phyloP scores from a whole-genome alignment of 2,329 filamentous ascomycete species.

The Talaromyces amestolkiae region DNA sequence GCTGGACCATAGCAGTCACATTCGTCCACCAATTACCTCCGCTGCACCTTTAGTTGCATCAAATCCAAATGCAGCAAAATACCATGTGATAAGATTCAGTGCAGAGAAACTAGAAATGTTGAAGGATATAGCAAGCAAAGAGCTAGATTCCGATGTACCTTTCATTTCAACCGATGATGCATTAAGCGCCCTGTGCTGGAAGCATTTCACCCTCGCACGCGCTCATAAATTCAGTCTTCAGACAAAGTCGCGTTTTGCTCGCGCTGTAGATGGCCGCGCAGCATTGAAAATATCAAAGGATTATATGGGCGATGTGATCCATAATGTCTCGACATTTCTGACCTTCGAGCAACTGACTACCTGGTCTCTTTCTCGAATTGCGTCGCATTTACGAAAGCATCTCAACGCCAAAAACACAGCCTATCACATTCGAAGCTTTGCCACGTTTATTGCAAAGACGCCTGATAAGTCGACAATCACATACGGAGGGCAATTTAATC shows the following conservation, averaged over 20 bases:
- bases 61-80: slow-evolving; percentile 21
- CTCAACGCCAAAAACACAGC: slow-evolving; percentile 7
- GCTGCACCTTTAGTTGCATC: slow-evolving; percentile 25
- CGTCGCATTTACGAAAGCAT: slow-evolving; percentile 11
- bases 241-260: slow-evolving; percentile 7
- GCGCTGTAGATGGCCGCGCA: slow-evolving; percentile 9
- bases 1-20: slow-evolving; percentile 33
- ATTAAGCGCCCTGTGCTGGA: slow-evolving; percentile 14
- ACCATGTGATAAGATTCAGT: slow-evolving; percentile 26
- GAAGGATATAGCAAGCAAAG: slow-evolving; percentile 23
- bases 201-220: slow-evolving; percentile 13
- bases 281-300: slow-evolving; percentile 5
- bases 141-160: slow-evolving; percentile 24
- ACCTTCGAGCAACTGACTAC: slow-evolving; percentile 11
- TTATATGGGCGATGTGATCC: slow-evolving; percentile 17
- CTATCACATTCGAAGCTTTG: slow-evolving; percentile 16
- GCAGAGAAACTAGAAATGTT: slow-evolving; percentile 17
- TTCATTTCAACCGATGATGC: slow-evolving; percentile 18
- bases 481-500: slow-evolving; percentile 14
- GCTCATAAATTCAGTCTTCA: not conserved
- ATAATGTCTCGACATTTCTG: slow-evolving; percentile 14
- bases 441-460: slow-evolving; percentile 7
- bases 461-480: slow-evolving; percentile 14
- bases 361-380: slow-evolving; percentile 10
- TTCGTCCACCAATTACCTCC: slow-evolving; percentile 27